phyloP scores from a whole-genome alignment of 164 flowering plant species.

The Chloranthus sessilifolius region DNA sequence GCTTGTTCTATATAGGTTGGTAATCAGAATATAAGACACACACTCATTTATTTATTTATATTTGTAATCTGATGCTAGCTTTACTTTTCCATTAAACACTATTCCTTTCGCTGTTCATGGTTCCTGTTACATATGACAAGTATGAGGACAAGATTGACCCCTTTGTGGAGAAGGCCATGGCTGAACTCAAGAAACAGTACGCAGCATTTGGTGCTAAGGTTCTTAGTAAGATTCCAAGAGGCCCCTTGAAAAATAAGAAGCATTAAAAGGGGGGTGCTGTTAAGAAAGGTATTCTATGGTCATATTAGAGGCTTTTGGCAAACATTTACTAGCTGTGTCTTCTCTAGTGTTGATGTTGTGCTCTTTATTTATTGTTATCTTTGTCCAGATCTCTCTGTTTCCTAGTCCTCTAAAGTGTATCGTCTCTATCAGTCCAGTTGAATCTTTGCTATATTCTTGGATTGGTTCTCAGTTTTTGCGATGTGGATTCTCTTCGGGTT shows the following conservation, averaged over 20 bases:
- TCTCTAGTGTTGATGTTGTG: constrained; percentile 10
- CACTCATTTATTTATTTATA: neutral
- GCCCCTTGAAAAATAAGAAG: constrained; percentile 18
- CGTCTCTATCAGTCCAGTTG: too few species aligned
- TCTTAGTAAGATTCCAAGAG: constrained; percentile 19
- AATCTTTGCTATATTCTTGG: too few species aligned
- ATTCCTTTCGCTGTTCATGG: constrained; percentile 62
- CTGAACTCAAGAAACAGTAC: constrained; percentile 60
- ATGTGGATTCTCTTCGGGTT: too few species aligned
- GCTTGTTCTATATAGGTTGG: constrained; percentile 33
- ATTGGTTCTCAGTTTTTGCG: too few species aligned
- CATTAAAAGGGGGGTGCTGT: constrained; percentile 18
- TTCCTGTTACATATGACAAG: constrained; percentile 76
- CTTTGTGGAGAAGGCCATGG: constrained; percentile 57
- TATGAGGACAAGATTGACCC: constrained; percentile 64
- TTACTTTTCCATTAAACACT: constrained; percentile 31
- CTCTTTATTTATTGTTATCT: too few species aligned
- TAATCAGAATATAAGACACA: too few species aligned
- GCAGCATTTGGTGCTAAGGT: constrained; percentile 67
- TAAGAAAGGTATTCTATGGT: constrained; percentile 3
- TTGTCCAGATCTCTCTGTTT: too few species aligned
- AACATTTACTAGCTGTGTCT: constrained; percentile 22
- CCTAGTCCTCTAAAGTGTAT: too few species aligned
- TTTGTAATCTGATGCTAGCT: neutral
- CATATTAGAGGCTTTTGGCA: constrained; percentile 20